Conservation (phyloP, 2,329 filamentous ascomycete genomes). For the Alternaria sp. region DNA sequence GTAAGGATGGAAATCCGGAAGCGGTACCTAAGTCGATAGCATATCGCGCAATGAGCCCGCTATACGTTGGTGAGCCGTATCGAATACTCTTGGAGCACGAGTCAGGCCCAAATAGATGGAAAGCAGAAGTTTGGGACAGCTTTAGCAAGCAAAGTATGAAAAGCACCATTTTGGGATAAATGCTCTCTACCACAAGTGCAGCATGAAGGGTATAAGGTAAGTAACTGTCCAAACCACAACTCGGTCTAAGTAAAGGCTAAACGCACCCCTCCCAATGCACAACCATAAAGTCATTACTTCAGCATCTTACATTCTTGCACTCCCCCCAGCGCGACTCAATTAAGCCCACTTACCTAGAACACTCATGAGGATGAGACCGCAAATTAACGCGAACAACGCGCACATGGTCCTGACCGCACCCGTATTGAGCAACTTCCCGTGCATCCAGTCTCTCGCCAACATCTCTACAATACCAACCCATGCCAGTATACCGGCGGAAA, state of each 20-base stretch:
- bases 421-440: conserved; percentile 60
- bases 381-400: conserved; percentile 64
- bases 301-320: conserved; percentile 1
- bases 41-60: conserved; percentile 45
- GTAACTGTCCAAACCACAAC: neutral
- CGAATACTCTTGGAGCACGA: conserved; percentile 36
- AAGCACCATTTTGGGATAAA: conserved; percentile 38
- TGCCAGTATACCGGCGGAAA: conserved; percentile 78
- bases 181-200: neutral
- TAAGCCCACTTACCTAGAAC: conserved; percentile 78
- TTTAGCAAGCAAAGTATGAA: conserved; percentile 47
- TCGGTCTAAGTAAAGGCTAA: conserved; percentile 7
- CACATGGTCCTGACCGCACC: conserved; percentile 58
- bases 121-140: conserved; percentile 44
- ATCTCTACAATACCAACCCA: conserved; percentile 84
- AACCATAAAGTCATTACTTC: conserved; percentile 10
- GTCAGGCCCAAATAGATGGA: conserved; percentile 21
- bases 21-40: conserved; percentile 38
- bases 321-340: neutral
- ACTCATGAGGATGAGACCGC: conserved; percentile 74
- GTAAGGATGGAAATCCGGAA: conserved; percentile 21
- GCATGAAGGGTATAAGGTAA: conserved; percentile 8
- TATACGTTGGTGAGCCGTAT: conserved; percentile 47
- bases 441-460: conserved; percentile 78
- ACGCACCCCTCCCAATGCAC: conserved; percentile 7